phyloP scores from a whole-genome alignment of 1,139 yeast genomes.

The Saccharomycopsis crataegensis region DNA sequence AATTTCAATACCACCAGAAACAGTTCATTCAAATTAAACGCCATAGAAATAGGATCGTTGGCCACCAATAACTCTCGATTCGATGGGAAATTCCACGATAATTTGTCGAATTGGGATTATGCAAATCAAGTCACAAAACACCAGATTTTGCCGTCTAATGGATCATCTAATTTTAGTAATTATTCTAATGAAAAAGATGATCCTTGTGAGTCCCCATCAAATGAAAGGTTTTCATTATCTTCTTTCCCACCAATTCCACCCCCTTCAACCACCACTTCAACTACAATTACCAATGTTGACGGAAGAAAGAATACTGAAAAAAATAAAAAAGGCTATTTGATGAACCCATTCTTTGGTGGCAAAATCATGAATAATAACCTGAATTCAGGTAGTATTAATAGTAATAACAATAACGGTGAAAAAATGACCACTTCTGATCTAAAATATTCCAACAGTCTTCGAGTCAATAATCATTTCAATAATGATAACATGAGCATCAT shows the following conservation, averaged over 20 bases:
- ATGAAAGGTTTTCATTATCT: neutral
- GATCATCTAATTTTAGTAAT: neutral
- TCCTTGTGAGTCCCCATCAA: neutral
- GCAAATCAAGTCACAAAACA: too few relatives aligned
- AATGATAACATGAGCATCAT: neutral
- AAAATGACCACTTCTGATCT: too few relatives aligned
- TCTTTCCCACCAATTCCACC: neutral
- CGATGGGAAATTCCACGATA: neutral
- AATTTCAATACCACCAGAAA: too few relatives aligned
- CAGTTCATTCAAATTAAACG: slow-evolving; percentile 5
- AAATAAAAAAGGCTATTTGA: neutral
- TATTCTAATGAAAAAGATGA: too few relatives aligned
- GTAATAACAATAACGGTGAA: neutral
- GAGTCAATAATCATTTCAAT: neutral
- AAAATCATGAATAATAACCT: neutral
- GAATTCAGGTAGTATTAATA: neutral
- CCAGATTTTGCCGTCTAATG: too few relatives aligned
- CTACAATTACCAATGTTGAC: neutral
- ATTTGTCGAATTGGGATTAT: too few relatives aligned
- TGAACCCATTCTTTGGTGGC: neutral
- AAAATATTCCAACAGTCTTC: neutral
- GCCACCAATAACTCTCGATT: neutral
- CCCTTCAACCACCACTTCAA: neutral
- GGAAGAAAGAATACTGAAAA: slow-evolving; percentile 6
- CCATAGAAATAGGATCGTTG: slow-evolving; percentile 6